Conservation (phyloP, 352 stramenopile genomes). For the Phytophthora foliorum region DNA sequence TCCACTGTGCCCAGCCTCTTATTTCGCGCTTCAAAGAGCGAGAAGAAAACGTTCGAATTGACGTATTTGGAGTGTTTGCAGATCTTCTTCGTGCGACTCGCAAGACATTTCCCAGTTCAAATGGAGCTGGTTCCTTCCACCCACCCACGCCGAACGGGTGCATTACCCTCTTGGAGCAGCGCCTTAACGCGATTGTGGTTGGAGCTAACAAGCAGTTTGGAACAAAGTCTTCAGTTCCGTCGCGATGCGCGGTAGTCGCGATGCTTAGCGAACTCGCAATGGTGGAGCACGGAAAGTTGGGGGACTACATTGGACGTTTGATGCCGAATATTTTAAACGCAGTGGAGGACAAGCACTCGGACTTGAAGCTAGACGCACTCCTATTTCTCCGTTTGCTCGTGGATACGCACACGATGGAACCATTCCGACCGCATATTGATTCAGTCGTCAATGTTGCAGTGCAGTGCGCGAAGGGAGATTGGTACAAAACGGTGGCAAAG, state of each 20-base stretch:
- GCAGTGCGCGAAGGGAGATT: conserved; percentile 94
- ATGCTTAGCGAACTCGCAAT: conserved; percentile 89
- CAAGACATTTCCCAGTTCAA: conserved; percentile 55
- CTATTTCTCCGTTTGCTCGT: conserved; percentile 94
- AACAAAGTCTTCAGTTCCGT: conserved; percentile 78
- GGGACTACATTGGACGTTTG: conserved; percentile 72
- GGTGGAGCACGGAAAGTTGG: conserved; percentile 79
- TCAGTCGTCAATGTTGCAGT: conserved; percentile 91
- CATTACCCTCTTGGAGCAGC: conserved; percentile 65
- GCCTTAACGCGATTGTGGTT: conserved; percentile 75
- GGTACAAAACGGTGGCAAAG: conserved; percentile 99
- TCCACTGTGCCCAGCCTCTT: conserved; percentile 82
- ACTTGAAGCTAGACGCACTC: conserved; percentile 97
- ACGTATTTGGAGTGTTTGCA: conserved; percentile 96
- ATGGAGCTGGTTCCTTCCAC: conserved; percentile 30
- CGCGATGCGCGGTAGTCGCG: conserved; percentile 83
- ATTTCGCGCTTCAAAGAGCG: conserved; percentile 96
- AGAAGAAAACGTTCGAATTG: conserved; percentile 99
- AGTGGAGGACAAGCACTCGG: conserved; percentile 92
- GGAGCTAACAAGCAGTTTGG: conserved; percentile 87
- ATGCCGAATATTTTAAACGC: conserved; percentile 89
- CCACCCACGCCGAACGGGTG: conserved; percentile 53
- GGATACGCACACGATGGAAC: conserved; percentile 87
- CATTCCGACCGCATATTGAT: conserved; percentile 85
- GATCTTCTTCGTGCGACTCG: conserved; percentile 89